Conservation (phyloP, 129 eudicot genomes). For the Helichrysum umbraculigerum region DNA sequence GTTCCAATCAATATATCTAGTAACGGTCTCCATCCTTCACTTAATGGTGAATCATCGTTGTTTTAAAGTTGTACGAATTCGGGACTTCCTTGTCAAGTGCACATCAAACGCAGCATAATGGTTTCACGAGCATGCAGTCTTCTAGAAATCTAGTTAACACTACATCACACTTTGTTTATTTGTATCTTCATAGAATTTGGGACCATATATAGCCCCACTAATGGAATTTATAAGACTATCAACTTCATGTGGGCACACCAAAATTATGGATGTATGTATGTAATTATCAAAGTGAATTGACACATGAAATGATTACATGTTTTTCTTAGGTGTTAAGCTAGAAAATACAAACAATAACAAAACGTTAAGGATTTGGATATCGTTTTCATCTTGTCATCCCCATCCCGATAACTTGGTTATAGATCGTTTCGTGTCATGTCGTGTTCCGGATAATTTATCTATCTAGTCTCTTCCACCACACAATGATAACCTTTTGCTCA, state of each 20-base stretch:
- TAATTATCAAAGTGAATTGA: neutral
- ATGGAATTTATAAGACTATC: neutral
- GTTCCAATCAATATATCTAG: too few species aligned
- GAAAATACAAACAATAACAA: slow-evolving; percentile 22
- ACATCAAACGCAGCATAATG: too few species aligned
- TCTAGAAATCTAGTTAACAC: too few species aligned
- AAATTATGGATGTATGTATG: neutral
- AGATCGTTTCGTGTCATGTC: slow-evolving; percentile 14
- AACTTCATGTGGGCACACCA: neutral
- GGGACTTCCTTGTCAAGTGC: too few species aligned
- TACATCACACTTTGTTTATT: too few species aligned
- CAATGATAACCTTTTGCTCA: neutral
- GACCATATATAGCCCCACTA: neutral
- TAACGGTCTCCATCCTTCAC: too few species aligned
- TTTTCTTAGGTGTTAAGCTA: slow-evolving; percentile 29
- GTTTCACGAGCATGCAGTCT: too few species aligned
- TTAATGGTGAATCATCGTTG: too few species aligned
- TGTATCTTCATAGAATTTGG: neutral
- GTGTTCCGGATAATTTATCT: neutral
- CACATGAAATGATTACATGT: slow-evolving; percentile 1
- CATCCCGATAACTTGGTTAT: neutral
- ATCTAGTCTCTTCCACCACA: neutral
- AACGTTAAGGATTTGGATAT: slow-evolving; percentile 18
- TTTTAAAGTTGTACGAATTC: too few species aligned
- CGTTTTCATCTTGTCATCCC: neutral